Conservation (phyloP, 768 basidiomycete genomes). For the Russula emetica region DNA sequence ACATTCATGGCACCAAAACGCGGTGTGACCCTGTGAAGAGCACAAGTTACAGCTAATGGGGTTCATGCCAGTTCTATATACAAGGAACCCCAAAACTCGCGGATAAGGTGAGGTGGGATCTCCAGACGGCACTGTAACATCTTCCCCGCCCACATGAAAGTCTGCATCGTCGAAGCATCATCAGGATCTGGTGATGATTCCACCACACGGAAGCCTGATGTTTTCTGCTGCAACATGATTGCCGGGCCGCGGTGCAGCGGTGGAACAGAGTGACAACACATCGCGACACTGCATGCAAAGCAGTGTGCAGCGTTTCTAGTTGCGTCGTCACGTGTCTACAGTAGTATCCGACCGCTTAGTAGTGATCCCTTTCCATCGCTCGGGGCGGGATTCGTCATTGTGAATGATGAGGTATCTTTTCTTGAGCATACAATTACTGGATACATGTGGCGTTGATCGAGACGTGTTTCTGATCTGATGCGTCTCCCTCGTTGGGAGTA, state of each 20-base stretch:
- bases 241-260: neutral
- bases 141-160: neutral
- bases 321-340: neutral
- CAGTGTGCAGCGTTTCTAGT: neutral
- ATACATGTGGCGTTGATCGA: neutral
- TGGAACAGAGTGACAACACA: neutral
- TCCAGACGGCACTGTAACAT: neutral
- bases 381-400: neutral
- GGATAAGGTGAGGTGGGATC: neutral
- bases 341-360: neutral
- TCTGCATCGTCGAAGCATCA: neutral
- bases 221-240: neutral
- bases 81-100: neutral
- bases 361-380: neutral
- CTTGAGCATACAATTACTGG: neutral
- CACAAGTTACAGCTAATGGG: neutral
- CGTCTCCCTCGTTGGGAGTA: neutral
- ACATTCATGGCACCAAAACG: neutral
- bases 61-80: neutral
- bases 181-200: neutral
- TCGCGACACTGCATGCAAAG: too few relatives aligned
- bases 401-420: neutral
- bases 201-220: neutral
- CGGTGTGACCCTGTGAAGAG: neutral
- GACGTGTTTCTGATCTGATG: conserved; percentile 2